Evolutionary conservation across 352 stramenopile species (phyloP), one percentile per base, ranked within the genome.

Genomic region (Pythium periplocum): DNA sequence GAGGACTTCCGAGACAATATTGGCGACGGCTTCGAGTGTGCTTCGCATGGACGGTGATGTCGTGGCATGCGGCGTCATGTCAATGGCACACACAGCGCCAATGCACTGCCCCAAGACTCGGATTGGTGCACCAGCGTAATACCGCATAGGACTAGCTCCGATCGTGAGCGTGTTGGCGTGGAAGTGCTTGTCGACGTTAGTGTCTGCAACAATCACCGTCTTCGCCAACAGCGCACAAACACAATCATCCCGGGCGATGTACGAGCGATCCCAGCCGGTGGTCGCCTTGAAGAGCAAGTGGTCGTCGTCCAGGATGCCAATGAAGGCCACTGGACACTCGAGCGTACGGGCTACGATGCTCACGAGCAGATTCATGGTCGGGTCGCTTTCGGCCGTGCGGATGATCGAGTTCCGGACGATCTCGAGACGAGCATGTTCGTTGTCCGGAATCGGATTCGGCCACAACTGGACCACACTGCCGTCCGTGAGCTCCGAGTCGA

Each of bases 1-100:
- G 11, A 92, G 66, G 11, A 92, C 82, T 44, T 92, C 78, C 0
- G 78, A 88, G n/a, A 86, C 82, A 36, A 92, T 92, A 30, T 85
- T 88, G 4, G 78, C 78, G 37, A 92, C 71, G 0, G 78, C 77
- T 47, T 90, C 82, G 12, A 92, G 71, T 4, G 77, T 92, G 40
- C 75, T 87, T 35, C 62, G 72, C 77, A 87, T 88, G 7, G 71
- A 59, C 1, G 73, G 48, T 0, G 73, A 78, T 2, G 78, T 90
- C 26, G 61, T 51, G 6, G 51, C 56, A 45, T 87, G 82, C 2
- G 82, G 64, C 17, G 61, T 48, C 6, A 57, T 73, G 45, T 92
- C 82, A 17, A 92, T 68, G 26, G 78, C 79, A 34, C 75, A 82
- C 8, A 92, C 69, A 4, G 80, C 77, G 10, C 82, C 82, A 26